Base-by-base conservation (phyloP, 2,329 filamentous ascomycete genomes). In the Sporothrix brasiliensis region DNA sequence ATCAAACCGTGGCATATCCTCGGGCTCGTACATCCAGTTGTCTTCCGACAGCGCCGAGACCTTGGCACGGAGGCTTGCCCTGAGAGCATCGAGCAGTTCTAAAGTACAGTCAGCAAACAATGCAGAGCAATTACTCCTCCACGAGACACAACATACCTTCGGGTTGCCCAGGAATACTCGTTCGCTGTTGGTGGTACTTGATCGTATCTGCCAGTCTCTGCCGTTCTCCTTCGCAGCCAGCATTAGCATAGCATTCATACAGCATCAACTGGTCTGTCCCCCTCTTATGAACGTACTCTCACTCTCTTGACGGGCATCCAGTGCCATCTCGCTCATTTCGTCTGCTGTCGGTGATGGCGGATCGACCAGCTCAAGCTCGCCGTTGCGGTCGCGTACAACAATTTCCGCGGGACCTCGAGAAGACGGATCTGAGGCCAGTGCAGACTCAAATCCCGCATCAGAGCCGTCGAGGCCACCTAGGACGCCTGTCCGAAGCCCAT, bases 21-120 rank as follows among this genome's bases (percentile, higher is more conserved):
- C 91, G 1, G 87, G 83, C 78, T 94, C 92, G 80, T 91, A 97
- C 90, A 97, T 96, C 93, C 93, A 97, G 76, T 90, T 91, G 76
- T 97, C 93, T 67, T 95, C 91, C 27, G 91, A 86, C 66, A 97
- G 81, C 16, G 89, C 88, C 19, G 87, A 86, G 2, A 93, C 90
- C 77, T 93, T 92, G 71, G 87, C 87, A 74, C 88, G 84, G 69
- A 96, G 81, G 78, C 90, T 93, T 47, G 88, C 86, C 73, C 88
- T 87, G 63, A 93, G 86, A 27, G 88, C 85, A 73, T 91, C 88
- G 34, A 93, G 82, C 3, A 94, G 84, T 79, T 93, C 91, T 89
- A 27, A 14, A 9, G 5, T n/a, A 13, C 14, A 50, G 44, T 60
- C 5, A 58, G 67, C 14, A 24, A 54, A 21, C 11, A 24, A 14